Evolutionary conservation across 768 basidiomycete species (phyloP), one percentile per base, ranked within the genome.

Genomic region (Rickenella mellea): DNA sequence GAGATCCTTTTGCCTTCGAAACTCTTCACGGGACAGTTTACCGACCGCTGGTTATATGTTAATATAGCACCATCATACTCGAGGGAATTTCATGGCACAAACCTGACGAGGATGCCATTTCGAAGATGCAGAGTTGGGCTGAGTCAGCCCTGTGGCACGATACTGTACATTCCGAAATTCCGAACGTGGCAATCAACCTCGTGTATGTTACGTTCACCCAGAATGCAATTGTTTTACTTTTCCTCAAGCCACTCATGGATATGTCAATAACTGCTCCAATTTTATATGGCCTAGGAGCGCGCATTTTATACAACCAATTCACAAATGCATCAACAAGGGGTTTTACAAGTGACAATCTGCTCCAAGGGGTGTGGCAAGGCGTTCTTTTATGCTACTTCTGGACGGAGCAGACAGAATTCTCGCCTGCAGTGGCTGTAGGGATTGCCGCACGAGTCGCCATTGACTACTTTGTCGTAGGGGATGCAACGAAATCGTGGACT

Each of bases 21-120:
- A 94, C 59, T 97, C 93, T 62, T 96, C 93, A 27, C 91, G 75
- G 0, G 93, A 94, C 28, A 94, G 72, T 57, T 96, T 96, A 54
- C 87, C 87, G 24, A 77, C 64, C 14, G 62, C 69, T 66, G 40
- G n/a, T n/a, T n/a, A n/a, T n/a, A n/a, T n/a, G n/a, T n/a, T n/a
- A n/a, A n/a, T n/a, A n/a, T n/a, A n/a, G n/a, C n/a, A n/a, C n/a
- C 2, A 27, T 40, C 27, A 22, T 30, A 15, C 27, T 29, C 2
- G 8, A 30, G 4, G 30, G 12, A 14, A 20, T 14, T 15, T 14
- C 5, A 4, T 9, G 20, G 19, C 10, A 25, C 51, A 37, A 41
- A 53, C 52, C 45, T 15, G 52, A 45, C 10, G 52, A 51, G 14
- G 52, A 53, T 10, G 52, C 52, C 52, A 53, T 53, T 20, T 20